phyloP scores from a whole-genome alignment of 306 rosid genomes.

The Castanea mollissima region DNA sequence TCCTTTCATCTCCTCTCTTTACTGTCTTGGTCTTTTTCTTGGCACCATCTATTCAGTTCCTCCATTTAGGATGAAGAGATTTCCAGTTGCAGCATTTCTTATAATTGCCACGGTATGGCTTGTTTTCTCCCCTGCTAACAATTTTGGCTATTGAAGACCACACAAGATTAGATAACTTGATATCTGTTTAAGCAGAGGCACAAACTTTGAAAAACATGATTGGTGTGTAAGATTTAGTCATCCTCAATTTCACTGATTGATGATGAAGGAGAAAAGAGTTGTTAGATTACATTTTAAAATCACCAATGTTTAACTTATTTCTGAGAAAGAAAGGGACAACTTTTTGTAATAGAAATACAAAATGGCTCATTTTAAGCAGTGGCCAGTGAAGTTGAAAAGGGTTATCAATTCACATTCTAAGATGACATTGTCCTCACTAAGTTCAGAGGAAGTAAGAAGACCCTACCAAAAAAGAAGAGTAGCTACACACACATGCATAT shows the following conservation, averaged over 20 bases:
- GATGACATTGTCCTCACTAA: background rate
- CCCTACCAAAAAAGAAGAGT: background rate
- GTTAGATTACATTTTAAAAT: background rate
- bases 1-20: slow-evolving; percentile 80
- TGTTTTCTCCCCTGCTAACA: slow-evolving; percentile 17
- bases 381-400: background rate
- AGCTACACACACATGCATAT: background rate
- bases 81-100: slow-evolving; percentile 94
- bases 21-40: slow-evolving; percentile 78
- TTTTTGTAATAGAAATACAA: background rate
- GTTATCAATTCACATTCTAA: background rate
- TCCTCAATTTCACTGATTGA: background rate
- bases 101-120: slow-evolving; percentile 82
- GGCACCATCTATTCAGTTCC: slow-evolving; percentile 97
- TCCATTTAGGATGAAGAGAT: slow-evolving; percentile 91
- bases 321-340: background rate
- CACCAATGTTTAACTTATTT: background rate
- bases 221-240: background rate
- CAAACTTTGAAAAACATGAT: background rate
- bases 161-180: background rate
- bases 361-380: background rate
- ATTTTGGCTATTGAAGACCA: slow-evolving; percentile 2
- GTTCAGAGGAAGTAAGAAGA: background rate
- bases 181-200: background rate
- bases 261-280: background rate